These are phyloP conservation scores for Stachybotrys echinatus DNA, from an alignment of 2,329 filamentous ascomycete species.

Conservation along the genomic window DNA sequence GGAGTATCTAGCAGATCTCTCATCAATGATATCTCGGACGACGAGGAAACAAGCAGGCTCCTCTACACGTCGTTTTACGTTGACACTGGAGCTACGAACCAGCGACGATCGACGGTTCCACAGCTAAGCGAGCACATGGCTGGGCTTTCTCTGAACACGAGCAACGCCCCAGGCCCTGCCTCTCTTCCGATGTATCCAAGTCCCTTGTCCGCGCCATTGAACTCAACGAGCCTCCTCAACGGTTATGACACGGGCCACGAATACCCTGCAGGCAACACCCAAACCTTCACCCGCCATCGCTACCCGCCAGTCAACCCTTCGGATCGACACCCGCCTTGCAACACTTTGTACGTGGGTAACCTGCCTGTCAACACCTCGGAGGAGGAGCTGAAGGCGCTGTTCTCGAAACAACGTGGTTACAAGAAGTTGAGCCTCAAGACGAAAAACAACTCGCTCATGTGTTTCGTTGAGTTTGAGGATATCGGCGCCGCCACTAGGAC, in stretches of 20 bases:
- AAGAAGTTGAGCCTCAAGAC: conserved; percentile 92
- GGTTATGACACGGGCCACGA: conserved; percentile 21
- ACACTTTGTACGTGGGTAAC: conserved; percentile 97
- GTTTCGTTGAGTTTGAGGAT: conserved; percentile 97
- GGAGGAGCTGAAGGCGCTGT: conserved; percentile 90
- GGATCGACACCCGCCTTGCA: conserved; percentile 95
- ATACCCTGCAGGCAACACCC: conserved; percentile 30
- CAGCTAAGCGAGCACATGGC: conserved; percentile 66
- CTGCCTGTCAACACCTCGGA: conserved; percentile 88
- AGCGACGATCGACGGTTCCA: conserved; percentile 66
- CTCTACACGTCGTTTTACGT: conserved; percentile 70
- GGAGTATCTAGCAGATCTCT: conserved; percentile 64
- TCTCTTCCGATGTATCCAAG: conserved; percentile 44
- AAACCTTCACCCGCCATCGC: conserved; percentile 57
- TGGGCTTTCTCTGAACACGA: conserved; percentile 65
- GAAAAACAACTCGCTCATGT: conserved; percentile 96
- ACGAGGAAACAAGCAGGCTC: conserved; percentile 68
- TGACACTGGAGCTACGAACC: conserved; percentile 43
- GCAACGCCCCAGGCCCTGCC: conserved; percentile 42
- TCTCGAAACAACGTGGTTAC: conserved; percentile 90
- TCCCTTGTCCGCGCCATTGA: conserved; percentile 33
- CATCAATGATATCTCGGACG: conserved; percentile 60
- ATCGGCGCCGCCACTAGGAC: conserved; percentile 88
- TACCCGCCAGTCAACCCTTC: conserved; percentile 89
- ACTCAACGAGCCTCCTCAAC: conserved; percentile 52